These are phyloP conservation scores for Salvia splendens DNA, from an alignment of 257 asterid species.

Conservation along the genomic window DNA sequence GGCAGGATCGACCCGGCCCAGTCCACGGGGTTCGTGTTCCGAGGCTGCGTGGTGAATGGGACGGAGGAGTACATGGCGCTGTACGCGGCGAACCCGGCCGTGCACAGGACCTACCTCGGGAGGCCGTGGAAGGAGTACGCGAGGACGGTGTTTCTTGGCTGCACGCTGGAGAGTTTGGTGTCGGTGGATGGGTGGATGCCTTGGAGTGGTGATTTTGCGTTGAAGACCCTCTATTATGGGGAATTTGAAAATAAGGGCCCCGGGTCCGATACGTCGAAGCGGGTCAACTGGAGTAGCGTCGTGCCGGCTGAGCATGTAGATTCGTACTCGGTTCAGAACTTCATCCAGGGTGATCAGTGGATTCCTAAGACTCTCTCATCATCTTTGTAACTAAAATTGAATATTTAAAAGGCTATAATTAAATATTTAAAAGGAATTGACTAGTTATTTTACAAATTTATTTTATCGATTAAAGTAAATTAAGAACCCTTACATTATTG, in stretches of 20 bases:
- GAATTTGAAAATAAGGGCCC: slow-evolving; percentile 40
- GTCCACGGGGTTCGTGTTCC: slow-evolving; percentile 48
- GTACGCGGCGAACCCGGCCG: slow-evolving; percentile 32
- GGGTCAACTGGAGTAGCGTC: slow-evolving; percentile 47
- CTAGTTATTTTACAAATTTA: too few relatives aligned
- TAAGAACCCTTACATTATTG: too few relatives aligned
- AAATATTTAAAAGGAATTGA: not conserved
- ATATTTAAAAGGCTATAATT: too few relatives aligned
- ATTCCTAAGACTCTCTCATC: slow-evolving; percentile 30
- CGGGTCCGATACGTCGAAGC: slow-evolving; percentile 26
- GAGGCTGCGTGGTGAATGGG: slow-evolving; percentile 42
- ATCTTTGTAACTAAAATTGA: not conserved
- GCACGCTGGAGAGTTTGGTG: slow-evolving; percentile 36
- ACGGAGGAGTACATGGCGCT: slow-evolving; percentile 41
- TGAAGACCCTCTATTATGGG: slow-evolving; percentile 47
- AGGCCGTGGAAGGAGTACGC: slow-evolving; percentile 59
- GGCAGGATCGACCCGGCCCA: slow-evolving; percentile 46
- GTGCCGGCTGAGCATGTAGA: slow-evolving; percentile 37
- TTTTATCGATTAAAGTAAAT: too few relatives aligned
- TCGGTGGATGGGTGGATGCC: slow-evolving; percentile 46
- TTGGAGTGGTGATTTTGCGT: slow-evolving; percentile 43
- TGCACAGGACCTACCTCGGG: slow-evolving; percentile 43
- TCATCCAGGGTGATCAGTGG: slow-evolving; percentile 55
- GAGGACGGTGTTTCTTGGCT: slow-evolving; percentile 37
- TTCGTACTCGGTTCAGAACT: slow-evolving; percentile 39